These are phyloP conservation scores for Trifolium repens DNA, from an alignment of 306 rosid genomes.

Conservation along the genomic window DNA sequence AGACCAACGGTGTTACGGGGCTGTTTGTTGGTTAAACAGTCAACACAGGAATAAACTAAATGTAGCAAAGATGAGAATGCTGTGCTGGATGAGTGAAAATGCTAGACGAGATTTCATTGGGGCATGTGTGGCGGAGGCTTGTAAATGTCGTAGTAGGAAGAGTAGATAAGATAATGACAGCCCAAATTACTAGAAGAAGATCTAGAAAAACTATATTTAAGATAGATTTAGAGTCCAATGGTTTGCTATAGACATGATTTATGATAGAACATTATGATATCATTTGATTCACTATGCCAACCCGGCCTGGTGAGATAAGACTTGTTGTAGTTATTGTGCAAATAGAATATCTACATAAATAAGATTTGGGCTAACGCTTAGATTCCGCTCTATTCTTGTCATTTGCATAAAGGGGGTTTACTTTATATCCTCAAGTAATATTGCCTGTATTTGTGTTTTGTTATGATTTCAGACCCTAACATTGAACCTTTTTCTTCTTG, in stretches of 20 bases:
- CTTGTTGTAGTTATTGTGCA: background rate
- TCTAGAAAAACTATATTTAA: background rate
- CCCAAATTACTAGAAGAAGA: background rate
- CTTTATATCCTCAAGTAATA: background rate
- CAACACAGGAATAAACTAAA: background rate
- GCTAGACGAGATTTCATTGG: background rate
- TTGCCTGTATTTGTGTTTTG: constrained; percentile 22
- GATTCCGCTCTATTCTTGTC: background rate
- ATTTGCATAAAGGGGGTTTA: background rate
- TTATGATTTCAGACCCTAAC: constrained; percentile 11
- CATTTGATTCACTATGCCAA: background rate
- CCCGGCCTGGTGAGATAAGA: background rate
- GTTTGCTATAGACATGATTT: background rate
- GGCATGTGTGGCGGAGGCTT: background rate
- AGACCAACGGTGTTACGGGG: background rate
- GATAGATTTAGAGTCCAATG: background rate
- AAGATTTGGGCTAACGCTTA: background rate
- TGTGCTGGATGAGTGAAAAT: background rate
- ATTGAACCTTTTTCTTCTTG: background rate
- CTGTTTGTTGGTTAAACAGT: background rate
- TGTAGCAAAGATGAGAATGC: background rate
- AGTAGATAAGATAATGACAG: background rate
- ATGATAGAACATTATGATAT: background rate
- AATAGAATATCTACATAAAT: background rate
- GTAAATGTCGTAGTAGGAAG: background rate